Base-by-base conservation (phyloP, 2,329 filamentous ascomycete genomes). In the Trichoderma sp. region DNA sequence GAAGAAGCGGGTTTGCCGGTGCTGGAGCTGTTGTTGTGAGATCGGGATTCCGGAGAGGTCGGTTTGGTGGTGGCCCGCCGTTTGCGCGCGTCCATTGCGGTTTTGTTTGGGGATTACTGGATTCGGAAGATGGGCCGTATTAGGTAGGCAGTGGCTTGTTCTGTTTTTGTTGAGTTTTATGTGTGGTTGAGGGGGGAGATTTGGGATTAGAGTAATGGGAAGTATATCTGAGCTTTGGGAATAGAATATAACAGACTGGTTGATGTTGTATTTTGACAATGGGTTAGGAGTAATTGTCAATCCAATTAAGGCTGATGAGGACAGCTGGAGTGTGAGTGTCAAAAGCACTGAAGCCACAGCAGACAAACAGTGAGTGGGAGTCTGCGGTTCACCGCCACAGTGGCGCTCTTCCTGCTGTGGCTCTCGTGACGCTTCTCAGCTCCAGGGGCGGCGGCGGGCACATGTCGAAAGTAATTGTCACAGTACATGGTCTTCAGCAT, bases 51-150 rank as follows among this genome's bases (percentile, higher is more conserved):
- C 67, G 67, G 67, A 62, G 67, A 69, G 39, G 67, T 69, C 57
- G 67, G 67, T 50, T 69, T 69, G 15, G 53, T 69, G 39, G 36
- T 39, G 30, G 47, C 36, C 58, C 58, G 68, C 58, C 68, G 68
- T 62, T 64, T 70, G 68, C 68, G 68, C 39, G 50, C n/a, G 36
- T 70, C 68, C 68, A 70, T 70, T 34, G 12, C 43, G 34, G 26
- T n/a, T n/a, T 23, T 8, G 34, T 17, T 50, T 47, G 30, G 55
- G 11, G 28, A 28, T 59, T 59, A 59, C 57, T 59, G 57, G 30
- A 59, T 59, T 59, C 20, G 57, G 57, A 34, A 59, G 32, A 30
- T 43, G 17, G 57, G 57, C 30, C 61, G 61, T 50, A 55, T 66
- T 57, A 23, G 47, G 47, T 59, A 55, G 63, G 47, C 63, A 32